A percentile compares a stretch with the other conserved stretches of the same genome.
Evolutionary conservation across 208 protist genomes (phyloP).

Genomic region (Wallacemonas sp.): DNA sequence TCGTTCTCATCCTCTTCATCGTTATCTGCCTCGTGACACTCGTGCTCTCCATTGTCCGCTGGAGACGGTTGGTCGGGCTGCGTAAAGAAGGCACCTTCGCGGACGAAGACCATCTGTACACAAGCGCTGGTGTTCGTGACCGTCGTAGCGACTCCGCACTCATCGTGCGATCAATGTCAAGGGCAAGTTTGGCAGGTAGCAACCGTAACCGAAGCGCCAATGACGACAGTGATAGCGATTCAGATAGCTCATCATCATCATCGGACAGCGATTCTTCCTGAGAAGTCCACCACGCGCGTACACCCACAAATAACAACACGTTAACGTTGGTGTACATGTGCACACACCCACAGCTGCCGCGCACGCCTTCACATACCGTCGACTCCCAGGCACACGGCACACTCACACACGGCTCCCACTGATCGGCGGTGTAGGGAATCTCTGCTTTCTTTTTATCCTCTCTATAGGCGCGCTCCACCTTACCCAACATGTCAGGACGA

Average conservation of each 20-base stretch:
- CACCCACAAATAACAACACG: too few species aligned
- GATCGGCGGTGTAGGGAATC: too few species aligned
- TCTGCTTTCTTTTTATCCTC: too few species aligned
- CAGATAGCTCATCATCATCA: not conserved
- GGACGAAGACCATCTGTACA: not conserved
- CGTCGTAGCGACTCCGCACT: not conserved
- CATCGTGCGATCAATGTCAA: not conserved
- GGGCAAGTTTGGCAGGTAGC: not conserved
- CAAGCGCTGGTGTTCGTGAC: not conserved
- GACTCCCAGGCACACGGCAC: too few species aligned
- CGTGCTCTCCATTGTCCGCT: constrained; percentile 13
- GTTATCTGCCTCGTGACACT: constrained; percentile 15
- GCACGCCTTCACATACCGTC: too few species aligned
- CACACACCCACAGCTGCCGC: too few species aligned
- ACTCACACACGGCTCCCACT: too few species aligned
- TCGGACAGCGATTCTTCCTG: too few species aligned
- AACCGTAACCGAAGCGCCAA: not conserved
- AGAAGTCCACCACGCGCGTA: too few species aligned
- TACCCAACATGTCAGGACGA: too few species aligned
- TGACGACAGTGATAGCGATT: not conserved
- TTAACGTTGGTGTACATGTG: too few species aligned
- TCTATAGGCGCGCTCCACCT: too few species aligned
- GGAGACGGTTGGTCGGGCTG: not conserved
- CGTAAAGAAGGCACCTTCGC: not conserved
- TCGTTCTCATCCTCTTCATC: constrained; percentile 1